A percentile compares a stretch with the other conserved stretches of the same genome.
phyloP scores from a whole-genome alignment of 352 stramenopile species.

The Globisporangium sylvaticum region DNA sequence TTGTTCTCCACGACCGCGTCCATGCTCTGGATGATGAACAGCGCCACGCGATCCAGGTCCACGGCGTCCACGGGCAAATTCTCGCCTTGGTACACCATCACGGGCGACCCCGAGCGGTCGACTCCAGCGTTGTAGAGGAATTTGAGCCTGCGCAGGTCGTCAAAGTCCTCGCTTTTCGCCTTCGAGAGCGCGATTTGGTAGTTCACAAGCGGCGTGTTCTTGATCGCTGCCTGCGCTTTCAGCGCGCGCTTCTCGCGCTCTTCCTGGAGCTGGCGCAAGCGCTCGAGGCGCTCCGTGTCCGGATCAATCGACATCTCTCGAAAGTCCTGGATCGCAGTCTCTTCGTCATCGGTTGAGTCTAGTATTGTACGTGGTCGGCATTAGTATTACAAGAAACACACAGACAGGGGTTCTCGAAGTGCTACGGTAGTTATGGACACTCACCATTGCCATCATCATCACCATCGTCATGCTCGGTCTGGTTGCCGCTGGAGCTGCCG shows the following conservation, averaged over 20 bases:
- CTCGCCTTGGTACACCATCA: conserved; percentile 68
- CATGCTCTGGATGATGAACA: conserved; percentile 69
- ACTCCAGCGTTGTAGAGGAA: conserved; percentile 73
- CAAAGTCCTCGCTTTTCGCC: conserved; percentile 48
- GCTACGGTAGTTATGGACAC: conserved; percentile 1
- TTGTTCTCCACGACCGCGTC: conserved; percentile 47
- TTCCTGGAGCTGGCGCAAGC: conserved; percentile 32
- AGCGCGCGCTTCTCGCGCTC: conserved; percentile 24
- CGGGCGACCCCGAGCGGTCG: conserved; percentile 58
- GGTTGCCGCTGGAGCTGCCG: conserved; percentile 16
- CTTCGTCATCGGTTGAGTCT: conserved; percentile 26
- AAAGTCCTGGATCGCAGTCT: conserved; percentile 49
- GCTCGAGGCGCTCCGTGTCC: conserved; percentile 47
- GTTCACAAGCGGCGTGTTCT: conserved; percentile 20
- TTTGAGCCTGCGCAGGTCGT: conserved; percentile 40
- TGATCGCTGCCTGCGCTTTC: conserved; percentile 6
- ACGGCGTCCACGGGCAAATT: conserved; percentile 39
- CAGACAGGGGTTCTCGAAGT: neutral
- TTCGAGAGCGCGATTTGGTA: conserved; percentile 43
- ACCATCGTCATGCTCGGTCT: neutral
- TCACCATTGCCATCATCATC: conserved; percentile 23
- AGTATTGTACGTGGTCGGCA: neutral
- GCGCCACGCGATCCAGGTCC: conserved; percentile 64
- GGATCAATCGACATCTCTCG: conserved; percentile 55
- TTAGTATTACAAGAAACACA: neutral